A percentile compares a stretch with the other conserved stretches of the same genome.
Evolutionary conservation across 306 rosid genomes (phyloP).

Genomic region (Cicer bijugum): DNA sequence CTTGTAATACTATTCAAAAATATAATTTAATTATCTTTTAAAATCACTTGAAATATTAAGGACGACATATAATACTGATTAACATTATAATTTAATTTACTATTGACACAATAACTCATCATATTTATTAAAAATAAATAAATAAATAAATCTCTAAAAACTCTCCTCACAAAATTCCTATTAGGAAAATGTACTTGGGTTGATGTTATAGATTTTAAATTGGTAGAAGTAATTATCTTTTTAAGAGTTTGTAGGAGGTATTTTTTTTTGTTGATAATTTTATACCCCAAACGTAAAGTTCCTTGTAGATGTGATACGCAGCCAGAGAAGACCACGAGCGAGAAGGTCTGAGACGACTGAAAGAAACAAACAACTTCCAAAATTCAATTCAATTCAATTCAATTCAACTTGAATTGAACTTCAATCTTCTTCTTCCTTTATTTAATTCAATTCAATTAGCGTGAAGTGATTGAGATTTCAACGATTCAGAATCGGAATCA

Average conservation of each 20-base stretch:
- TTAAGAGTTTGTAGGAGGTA: no score
- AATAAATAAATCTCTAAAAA: no score
- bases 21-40: no score
- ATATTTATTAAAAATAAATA: no score
- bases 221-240: no score
- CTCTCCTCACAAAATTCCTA: no score
- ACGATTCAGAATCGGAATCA: background rate
- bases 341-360: constrained; percentile 33
- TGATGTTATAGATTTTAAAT: no score
- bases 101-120: no score
- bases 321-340: constrained; percentile 44
- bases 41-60: no score
- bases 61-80: accelerated
- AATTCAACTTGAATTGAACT: background rate
- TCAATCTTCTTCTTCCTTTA: background rate
- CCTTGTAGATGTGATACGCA: constrained; percentile 10
- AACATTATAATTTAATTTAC: no score
- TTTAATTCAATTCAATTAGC: background rate
- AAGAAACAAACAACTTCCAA: background rate
- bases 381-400: constrained; percentile 42
- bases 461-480: background rate
- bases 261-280: background rate
- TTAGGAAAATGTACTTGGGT: no score
- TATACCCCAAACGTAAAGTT: background rate
- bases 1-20: no score